These are phyloP conservation scores for Jaltomata sinuosa DNA, from an alignment of 257 asterid species.

Conservation along the genomic window DNA sequence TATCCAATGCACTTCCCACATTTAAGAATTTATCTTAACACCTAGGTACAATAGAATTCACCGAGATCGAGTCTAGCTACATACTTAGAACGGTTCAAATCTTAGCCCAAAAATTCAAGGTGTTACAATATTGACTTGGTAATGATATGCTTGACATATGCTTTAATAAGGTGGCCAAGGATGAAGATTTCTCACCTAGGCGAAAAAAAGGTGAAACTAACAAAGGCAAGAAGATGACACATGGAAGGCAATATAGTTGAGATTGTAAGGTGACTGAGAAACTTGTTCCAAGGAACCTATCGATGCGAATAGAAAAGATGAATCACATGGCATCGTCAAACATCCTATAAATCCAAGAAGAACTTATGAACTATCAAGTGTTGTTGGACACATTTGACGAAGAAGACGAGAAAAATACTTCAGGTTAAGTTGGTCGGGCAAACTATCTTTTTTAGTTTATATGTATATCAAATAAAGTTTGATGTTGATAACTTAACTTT, in stretches of 20 bases:
- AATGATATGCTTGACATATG: too few species aligned
- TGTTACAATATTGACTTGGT: background rate
- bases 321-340: too few species aligned
- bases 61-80: too few species aligned
- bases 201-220: background rate
- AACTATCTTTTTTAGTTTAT: too few species aligned
- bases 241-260: background rate
- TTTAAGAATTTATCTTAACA: too few species aligned
- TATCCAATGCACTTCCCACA: too few species aligned
- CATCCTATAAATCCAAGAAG: too few species aligned
- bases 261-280: background rate
- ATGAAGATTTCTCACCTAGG: background rate
- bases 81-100: too few species aligned
- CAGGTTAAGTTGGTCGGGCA: too few species aligned
- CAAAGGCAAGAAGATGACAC: too few species aligned
- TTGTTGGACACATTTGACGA: background rate
- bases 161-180: background rate
- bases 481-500: background rate
- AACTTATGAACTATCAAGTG: background rate
- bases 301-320: background rate
- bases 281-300: background rate
- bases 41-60: too few species aligned
- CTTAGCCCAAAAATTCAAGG: too few species aligned
- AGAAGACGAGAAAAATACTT: background rate
- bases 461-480: background rate